Evolutionary conservation across 2,329 filamentous ascomycete species (phyloP), one percentile per base, ranked within the genome.

Genomic region (Graphium sp.): DNA sequence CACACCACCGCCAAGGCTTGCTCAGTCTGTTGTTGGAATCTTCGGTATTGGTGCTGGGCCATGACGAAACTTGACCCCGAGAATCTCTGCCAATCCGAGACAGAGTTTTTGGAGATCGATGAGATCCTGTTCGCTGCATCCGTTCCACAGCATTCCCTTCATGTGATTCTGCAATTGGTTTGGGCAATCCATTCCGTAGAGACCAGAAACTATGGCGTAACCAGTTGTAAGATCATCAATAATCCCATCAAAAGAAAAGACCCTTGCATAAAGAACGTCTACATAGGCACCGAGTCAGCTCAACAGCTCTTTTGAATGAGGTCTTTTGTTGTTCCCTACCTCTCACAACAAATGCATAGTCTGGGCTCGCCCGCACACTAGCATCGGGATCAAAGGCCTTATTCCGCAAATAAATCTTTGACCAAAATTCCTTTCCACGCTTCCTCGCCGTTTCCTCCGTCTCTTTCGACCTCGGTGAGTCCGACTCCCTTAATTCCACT

Each of bases 281-380:
- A 20, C 10, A n/a, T n/a, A n/a, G n/a, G n/a, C n/a, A n/a, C n/a
- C n/a, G n/a, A n/a, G n/a, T n/a, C n/a, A n/a, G n/a, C n/a, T n/a
- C n/a, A n/a, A n/a, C n/a, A n/a, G n/a, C n/a, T n/a, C n/a, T n/a
- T n/a, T n/a, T n/a, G n/a, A n/a, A n/a, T n/a, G n/a, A n/a, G n/a
- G n/a, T n/a, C n/a, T n/a, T n/a, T n/a, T n/a, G n/a, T n/a, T n/a
- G n/a, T n/a, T n/a, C n/a, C n/a, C n/a, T 17, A 35, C 35, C 35
- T 35, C 34, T 28, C 19, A 37, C 34, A 11, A 37, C 31, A 23
- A 34, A 37, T 23, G 34, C 29, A 20, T 37, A 37, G 18, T 37
- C 35, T 15, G 35, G 33, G 20, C 35, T 37, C 7, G 35, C 35
- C 18, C 30, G 23, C 20, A 34, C 32, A 4, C 33, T 32, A 13